Percentiles rank a stretch among this genome's conserved stretches.
Evolutionary conservation across 371 early-diverging fungal species (phyloP).

Genomic region (Rhizopus stolonifer): DNA sequence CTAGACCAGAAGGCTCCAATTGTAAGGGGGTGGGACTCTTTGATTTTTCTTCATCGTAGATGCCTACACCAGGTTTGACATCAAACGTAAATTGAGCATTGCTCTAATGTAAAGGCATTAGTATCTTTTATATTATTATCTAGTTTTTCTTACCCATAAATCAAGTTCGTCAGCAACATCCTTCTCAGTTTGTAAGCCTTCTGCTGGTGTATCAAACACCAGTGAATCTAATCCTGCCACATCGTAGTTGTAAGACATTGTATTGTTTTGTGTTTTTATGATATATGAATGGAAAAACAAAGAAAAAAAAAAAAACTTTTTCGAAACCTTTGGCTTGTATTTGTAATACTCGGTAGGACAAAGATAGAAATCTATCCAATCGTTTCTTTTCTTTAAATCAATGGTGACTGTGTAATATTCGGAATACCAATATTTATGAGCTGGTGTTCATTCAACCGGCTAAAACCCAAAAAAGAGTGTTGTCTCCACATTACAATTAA

Average conservation of each 20-base stretch:
- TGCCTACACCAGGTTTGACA: conserved; percentile 57
- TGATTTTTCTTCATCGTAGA: conserved; percentile 48
- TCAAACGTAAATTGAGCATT: conserved; percentile 68
- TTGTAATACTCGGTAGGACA: too few species aligned
- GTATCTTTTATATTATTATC: neutral
- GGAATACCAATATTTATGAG: too few species aligned
- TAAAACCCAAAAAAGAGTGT: too few species aligned
- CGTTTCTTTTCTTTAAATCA: too few species aligned
- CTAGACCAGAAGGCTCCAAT: conserved; percentile 24
- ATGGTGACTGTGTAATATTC: too few species aligned
- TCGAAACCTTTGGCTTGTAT: too few species aligned
- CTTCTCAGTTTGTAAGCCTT: conserved; percentile 31
- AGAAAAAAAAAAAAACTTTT: conserved; percentile 2
- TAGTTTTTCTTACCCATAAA: conserved; percentile 59
- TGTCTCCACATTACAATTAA: too few species aligned
- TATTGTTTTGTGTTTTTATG: too few species aligned
- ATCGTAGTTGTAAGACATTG: conserved; percentile 16
- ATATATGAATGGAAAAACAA: neutral
- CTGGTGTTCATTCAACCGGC: too few species aligned
- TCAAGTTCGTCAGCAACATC: conserved; percentile 52
- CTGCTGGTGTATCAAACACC: conserved; percentile 35
- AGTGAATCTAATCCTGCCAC: conserved; percentile 39
- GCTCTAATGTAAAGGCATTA: conserved; percentile 38
- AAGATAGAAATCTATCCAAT: too few species aligned
- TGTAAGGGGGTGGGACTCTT: conserved; percentile 9